Evolutionary conservation across 2,329 filamentous ascomycete genomes (phyloP), one percentile per base, ranked within the genome.

Genomic region (Westerdykella ornata): DNA sequence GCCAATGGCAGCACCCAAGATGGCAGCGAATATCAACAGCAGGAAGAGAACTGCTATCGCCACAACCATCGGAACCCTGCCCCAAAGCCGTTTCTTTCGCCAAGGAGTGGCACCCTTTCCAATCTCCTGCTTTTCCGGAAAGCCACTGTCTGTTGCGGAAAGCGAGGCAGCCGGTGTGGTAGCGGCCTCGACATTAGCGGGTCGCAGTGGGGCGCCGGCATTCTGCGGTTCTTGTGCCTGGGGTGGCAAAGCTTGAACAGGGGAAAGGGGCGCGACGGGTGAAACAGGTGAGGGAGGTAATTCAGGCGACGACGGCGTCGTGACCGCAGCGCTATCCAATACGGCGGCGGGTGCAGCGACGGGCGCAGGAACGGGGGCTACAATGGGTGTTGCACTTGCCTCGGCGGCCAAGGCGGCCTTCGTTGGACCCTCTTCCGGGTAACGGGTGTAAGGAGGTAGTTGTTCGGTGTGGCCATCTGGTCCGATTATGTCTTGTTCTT

Each of bases 391-490:
- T 35, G 60, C 53, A 44, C 55, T 63, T 32, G 55, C 57, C 44
- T 62, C 59, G 8, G 62, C 52, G 36, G 65, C 55, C 47, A 72
- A 51, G 11, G 70, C 61, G 8, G 68, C 68, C 77, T 88, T 72
- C 64, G 77, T 59, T 60, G 76, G 65, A 68, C 82, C 72, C 42
- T 87, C 84, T 39, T 94, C 85, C 2, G 89, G 87, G 65, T 94
- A 96, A 62, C 88, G 77, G 12, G 87, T 86, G 60, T 97, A 97
- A 1, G 90, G 90, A 11, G 90, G 90, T 14, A 96, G 71, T 63
- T 94, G 87, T 65, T 97, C 90, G 1, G 85, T 83, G 59, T 96
- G 88, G 1, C 89, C 89, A 56, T 94, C 81, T 0, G 85, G 85
- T 1, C 88, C 88, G 38, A 96, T 83, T 40, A 96, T 79, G 60